These are phyloP conservation scores for Kandelia obovata DNA, from an alignment of 345 rosid genomes.

Conservation along the genomic window DNA sequence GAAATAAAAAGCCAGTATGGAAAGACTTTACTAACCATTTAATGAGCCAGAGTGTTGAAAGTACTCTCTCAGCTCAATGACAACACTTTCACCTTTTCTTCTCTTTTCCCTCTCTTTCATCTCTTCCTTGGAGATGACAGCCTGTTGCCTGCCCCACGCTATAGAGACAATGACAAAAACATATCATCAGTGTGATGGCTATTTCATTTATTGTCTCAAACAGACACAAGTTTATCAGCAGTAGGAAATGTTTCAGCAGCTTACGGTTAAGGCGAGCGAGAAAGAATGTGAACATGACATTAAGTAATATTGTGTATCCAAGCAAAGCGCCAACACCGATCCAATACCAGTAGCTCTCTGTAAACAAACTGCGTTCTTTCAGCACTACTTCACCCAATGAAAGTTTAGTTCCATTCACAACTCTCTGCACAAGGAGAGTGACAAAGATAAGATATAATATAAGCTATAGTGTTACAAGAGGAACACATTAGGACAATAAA, in stretches of 20 bases:
- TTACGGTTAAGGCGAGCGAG: slow-evolving; percentile 78
- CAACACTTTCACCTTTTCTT: slow-evolving; percentile 67
- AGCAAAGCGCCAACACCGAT: slow-evolving; percentile 88
- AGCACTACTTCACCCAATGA: slow-evolving; percentile 67
- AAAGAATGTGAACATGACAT: slow-evolving; percentile 71
- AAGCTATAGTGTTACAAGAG: slow-evolving; percentile 4
- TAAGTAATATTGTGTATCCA: slow-evolving; percentile 77
- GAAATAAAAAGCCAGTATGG: slow-evolving; percentile 9
- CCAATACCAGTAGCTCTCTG: slow-evolving; percentile 96
- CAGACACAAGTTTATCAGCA: background rate
- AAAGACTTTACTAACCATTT: slow-evolving; percentile 43
- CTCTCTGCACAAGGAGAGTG: slow-evolving; percentile 42
- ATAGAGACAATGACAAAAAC: slow-evolving; percentile 15
- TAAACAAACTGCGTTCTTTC: slow-evolving; percentile 66
- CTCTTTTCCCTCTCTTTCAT: slow-evolving; percentile 76
- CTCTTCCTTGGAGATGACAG: slow-evolving; percentile 88
- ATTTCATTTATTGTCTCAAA: background rate
- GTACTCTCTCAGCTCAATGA: slow-evolving; percentile 77
- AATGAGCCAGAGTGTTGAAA: slow-evolving; percentile 72
- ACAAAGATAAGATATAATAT: slow-evolving; percentile 7
- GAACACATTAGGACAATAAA: background rate
- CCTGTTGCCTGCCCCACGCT: slow-evolving; percentile 84
- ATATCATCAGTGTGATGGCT: background rate
- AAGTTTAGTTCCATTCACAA: slow-evolving; percentile 39
- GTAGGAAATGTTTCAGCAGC: slow-evolving; percentile 21